Base-by-base conservation (phyloP, 116 monocot species). In the Zostera marina region DNA sequence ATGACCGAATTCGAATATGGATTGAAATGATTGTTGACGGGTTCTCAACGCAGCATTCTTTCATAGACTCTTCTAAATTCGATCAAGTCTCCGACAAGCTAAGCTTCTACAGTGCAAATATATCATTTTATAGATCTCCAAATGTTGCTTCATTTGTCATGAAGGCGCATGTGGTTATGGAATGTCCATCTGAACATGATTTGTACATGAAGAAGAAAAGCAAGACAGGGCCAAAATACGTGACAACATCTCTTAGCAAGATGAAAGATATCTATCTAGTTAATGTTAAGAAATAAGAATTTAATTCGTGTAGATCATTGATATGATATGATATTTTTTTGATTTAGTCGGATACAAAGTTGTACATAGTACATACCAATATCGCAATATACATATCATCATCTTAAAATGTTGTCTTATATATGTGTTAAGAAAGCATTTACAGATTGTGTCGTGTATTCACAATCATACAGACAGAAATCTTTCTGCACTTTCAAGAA, bases 111-210 rank as follows among this genome's bases (percentile, higher is more conserved):
- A 69, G 38, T 15, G 14, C 70, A 47, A 62, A 57, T 47, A 15
- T 74, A 47, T 77, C 88, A 41, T 84, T 82, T 59, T 76, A 82
- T 78, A 54, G 56, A 47, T 69, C 76, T 52, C 81, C 88, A 44
- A 76, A 53, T 19, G 73, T 74, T 5, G 17, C 65, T 49, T 73
- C 75, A 8, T 77, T 85, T 67, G 52, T 80, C 41, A 72, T 87
- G 56, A 85, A 69, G 67, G 75, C 64, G 49, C 72, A 57, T 56
- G 19, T 88, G 22, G 66, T 61, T 22, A 68, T 82, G 66, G 88
- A 88, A 66, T 74, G 76, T 23, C 67, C 66, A 41, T 15, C 1
- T 62, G 73, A 73, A 66, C 22, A 32, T 38, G 20, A 45, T 24
- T 13, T 66, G 7, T 5, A 58, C 17, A 41, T n/a, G n/a, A n/a